phyloP scores from a whole-genome alignment of 2,329 filamentous ascomycete species.

The Fusarium fracticaudum region DNA sequence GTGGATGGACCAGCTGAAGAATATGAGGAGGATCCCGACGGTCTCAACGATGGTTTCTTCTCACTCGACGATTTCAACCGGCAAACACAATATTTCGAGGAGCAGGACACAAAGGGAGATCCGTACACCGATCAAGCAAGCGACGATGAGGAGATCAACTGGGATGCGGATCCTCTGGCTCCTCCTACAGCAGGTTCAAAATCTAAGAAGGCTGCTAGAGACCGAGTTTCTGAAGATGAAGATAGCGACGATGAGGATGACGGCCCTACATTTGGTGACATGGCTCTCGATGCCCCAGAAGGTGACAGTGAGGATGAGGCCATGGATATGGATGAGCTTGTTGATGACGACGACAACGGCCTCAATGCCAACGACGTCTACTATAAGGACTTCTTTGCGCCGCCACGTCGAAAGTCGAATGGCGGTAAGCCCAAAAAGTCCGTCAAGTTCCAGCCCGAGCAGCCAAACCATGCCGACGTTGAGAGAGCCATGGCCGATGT shows the following conservation, averaged over 20 bases:
- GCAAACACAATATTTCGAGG: constrained; percentile 88
- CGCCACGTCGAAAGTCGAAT: constrained; percentile 77
- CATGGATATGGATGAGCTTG: constrained; percentile 58
- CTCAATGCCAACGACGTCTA: constrained; percentile 87
- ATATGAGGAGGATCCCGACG: constrained; percentile 71
- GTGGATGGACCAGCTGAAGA: constrained; percentile 58
- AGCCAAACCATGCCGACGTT: constrained; percentile 72
- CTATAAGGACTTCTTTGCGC: constrained; percentile 94
- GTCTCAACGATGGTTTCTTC: constrained; percentile 97
- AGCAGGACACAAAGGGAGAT: constrained; percentile 82
- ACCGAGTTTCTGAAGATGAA: constrained; percentile 29
- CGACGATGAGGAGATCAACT: constrained; percentile 89
- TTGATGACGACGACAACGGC: constrained; percentile 67
- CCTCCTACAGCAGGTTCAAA: constrained; percentile 45
- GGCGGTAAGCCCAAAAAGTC: constrained; percentile 56
- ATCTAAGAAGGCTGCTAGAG: constrained; percentile 46
- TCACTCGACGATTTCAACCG: constrained; percentile 98
- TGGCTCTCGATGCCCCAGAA: constrained; percentile 77
- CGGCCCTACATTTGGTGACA: constrained; percentile 85
- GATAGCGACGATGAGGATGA: constrained; percentile 76
- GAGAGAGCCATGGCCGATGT: constrained; percentile 87
- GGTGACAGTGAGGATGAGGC: constrained; percentile 74
- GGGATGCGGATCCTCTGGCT: constrained; percentile 79
- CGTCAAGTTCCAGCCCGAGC: constrained; percentile 52
- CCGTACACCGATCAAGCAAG: constrained; percentile 77